Base-by-base conservation (phyloP, 163 green algal species). In the Botryococcus braunii region DNA sequence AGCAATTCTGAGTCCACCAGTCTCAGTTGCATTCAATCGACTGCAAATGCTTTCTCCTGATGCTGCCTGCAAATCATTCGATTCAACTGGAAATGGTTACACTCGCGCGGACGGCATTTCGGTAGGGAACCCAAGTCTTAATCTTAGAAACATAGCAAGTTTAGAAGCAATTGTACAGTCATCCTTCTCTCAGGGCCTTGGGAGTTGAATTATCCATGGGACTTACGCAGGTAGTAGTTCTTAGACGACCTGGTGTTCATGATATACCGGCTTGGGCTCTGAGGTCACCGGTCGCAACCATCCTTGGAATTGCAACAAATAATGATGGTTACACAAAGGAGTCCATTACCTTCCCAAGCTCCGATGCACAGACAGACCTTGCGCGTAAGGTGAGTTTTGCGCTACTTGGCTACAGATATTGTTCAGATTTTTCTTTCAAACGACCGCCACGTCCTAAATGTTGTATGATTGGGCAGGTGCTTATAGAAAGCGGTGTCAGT, bases 11-110 rank as follows among this genome's bases (percentile, higher is more conserved):
- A 29, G 32, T 21, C 63, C 63, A 7, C 21, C 46, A n/a, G 61
- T 36, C 3, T 48, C 63, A 2, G n/a, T 69, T 11, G 63, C 63
- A 31, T 69, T 69, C 47, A 23, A 69, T 4, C 29, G 46, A 4
- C 63, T 69, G 46, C 63, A 69, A 41, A 68, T 68, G 62, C 40
- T 68, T 29, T 68, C 62, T 9, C 62, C 62, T 34, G 62, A 63
- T 39, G 56, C 47, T 34, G 48, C 46, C 7, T 69, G 63, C 63
- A 69, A 69, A 34, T 46, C 63, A 8, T 69, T 69, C 35, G 63
- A 69, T 29, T 46, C 63, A 0, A 32, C 46, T 29, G 63, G 27
- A 6, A 69, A 69, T 17, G 63, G 63, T 2, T 69, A 48, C n/a
- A 48, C 46, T 13, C 63, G 32, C 39, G 39, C 62, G n/a, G 40